Conservation (phyloP, 2,329 filamentous ascomycete genomes). For the Onygenales sp. region DNA sequence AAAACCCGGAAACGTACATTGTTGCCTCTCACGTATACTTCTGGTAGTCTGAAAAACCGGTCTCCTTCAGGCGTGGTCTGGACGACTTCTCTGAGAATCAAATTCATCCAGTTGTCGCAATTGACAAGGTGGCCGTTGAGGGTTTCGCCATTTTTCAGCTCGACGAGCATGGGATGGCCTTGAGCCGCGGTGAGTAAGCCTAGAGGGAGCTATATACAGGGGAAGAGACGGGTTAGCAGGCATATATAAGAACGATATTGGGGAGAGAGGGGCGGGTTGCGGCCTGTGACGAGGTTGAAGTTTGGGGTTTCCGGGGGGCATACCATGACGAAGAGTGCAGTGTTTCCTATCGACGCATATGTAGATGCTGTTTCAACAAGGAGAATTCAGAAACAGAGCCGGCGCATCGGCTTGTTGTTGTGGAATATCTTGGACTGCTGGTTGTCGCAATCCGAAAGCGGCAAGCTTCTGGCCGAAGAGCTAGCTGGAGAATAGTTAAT, state of each 20-base stretch:
- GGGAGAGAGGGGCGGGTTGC: not conserved
- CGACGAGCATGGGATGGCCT: constrained; percentile 95
- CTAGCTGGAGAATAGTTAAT: not conserved
- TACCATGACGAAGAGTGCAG: too few species aligned
- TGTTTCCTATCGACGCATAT: too few species aligned
- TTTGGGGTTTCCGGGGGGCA: too few species aligned
- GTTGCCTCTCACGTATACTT: constrained; percentile 95
- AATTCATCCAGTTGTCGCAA: constrained; percentile 99
- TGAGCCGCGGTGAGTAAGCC: constrained; percentile 90
- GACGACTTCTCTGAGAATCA: constrained; percentile 92
- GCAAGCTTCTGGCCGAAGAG: too few species aligned
- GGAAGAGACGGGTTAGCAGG: not conserved
- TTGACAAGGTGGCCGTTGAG: constrained; percentile 91
- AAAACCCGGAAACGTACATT: constrained; percentile 55
- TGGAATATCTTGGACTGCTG: not conserved
- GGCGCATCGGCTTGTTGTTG: too few species aligned
- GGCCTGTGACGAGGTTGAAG: not conserved
- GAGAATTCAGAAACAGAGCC: too few species aligned
- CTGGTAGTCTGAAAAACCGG: constrained; percentile 82
- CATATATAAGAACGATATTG: not conserved
- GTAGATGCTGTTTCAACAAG: too few species aligned
- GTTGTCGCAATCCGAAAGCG: not conserved
- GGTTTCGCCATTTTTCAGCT: constrained; percentile 95
- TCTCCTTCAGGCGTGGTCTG: constrained; percentile 94
- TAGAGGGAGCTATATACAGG: constrained; percentile 45